phyloP scores from a whole-genome alignment of 108 stramenopile species.

The Discostella pseudostelligera region DNA sequence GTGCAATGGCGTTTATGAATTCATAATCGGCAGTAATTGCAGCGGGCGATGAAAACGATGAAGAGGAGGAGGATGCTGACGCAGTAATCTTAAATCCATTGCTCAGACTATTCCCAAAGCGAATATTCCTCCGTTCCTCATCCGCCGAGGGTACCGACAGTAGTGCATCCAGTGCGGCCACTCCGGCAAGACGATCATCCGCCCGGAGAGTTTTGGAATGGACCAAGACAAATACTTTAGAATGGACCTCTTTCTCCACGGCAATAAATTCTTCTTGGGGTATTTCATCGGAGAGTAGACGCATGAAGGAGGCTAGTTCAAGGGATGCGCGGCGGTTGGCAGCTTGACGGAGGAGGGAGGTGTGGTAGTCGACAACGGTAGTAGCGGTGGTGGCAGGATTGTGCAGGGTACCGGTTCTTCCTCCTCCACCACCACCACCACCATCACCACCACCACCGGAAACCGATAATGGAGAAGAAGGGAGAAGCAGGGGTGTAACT shows the following conservation, averaged over 20 bases:
- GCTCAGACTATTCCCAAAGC: conserved; percentile 88
- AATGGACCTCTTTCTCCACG: conserved; percentile 81
- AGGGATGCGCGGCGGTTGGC: conserved; percentile 67
- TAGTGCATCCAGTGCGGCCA: conserved; percentile 79
- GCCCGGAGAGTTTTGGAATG: conserved; percentile 54
- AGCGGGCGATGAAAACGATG: no score
- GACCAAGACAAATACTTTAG: conserved; percentile 70
- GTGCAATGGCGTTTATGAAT: conserved; percentile 78
- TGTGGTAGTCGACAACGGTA: conserved; percentile 62
- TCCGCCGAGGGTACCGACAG: conserved; percentile 81
- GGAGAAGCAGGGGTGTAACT: conserved; percentile 4
- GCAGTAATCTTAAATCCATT: conserved; percentile 52
- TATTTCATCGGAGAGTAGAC: conserved; percentile 80
- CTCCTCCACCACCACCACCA: neutral
- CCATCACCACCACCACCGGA: no score
- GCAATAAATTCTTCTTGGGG: conserved; percentile 74
- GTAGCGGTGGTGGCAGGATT: neutral
- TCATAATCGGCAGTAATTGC: conserved; percentile 61
- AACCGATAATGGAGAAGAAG: no score
- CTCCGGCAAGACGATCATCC: conserved; percentile 73
- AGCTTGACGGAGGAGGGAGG: conserved; percentile 51
- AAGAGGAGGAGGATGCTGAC: no score
- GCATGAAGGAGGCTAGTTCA: conserved; percentile 76
- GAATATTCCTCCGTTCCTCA: conserved; percentile 88
- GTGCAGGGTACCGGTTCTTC: neutral